A percentile compares a stretch with the other conserved stretches of the same genome.
Conservation (phyloP, 169 alveolate genomes). For the Theileria orientalis region DNA sequence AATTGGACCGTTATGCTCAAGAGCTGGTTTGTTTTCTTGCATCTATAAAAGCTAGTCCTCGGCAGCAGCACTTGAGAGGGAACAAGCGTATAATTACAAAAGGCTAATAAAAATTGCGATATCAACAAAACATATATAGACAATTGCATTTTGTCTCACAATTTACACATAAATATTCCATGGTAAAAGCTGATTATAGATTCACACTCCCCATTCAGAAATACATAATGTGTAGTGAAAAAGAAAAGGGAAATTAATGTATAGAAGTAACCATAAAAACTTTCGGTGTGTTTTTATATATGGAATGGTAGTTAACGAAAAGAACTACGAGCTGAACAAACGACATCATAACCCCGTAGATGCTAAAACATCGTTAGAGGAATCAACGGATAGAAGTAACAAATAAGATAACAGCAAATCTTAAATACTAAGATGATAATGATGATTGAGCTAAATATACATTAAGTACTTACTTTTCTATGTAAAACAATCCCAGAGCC, state of each 20-base stretch:
- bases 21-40: slow-evolving; percentile 3
- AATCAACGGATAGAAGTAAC: neutral
- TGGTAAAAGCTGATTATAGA: neutral
- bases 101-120: neutral
- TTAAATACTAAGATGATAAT: neutral
- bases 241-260: neutral
- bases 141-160: neutral
- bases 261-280: slow-evolving; percentile 28
- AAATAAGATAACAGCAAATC: neutral
- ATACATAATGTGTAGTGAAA: neutral
- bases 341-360: slow-evolving; percentile 34
- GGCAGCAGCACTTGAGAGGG: slow-evolving; percentile 64
- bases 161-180: neutral
- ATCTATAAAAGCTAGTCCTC: slow-evolving; percentile 32
- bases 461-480: slow-evolving; percentile 19
- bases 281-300: slow-evolving; percentile 26
- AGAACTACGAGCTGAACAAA: slow-evolving; percentile 19
- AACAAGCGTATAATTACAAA: slow-evolving; percentile 17
- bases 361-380: neutral
- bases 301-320: slow-evolving; percentile 25
- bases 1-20: slow-evolving; percentile 42
- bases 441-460: neutral
- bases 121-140: neutral
- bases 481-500: slow-evolving; percentile 21
- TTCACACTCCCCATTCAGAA: neutral